Evolutionary conservation across 2,329 filamentous ascomycete genomes (phyloP), one percentile per base, ranked within the genome.

Genomic region (Xylariaceae sp.): DNA sequence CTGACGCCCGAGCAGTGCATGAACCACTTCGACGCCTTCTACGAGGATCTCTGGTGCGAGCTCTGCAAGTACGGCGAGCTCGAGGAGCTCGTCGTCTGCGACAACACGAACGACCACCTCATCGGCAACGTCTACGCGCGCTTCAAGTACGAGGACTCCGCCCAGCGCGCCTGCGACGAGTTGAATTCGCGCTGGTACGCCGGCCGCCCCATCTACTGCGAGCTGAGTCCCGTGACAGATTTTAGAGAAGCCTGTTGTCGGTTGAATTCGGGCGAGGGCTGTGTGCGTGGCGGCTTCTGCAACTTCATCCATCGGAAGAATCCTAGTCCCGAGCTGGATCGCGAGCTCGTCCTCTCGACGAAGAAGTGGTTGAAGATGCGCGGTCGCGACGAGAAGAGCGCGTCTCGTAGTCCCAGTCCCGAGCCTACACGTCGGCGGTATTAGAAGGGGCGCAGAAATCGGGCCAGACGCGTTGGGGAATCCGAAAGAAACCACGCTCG

Each of bases 21-120:
- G 78, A 96, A 96, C 80, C 94, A 99, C 83, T 99, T 99, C 74
- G 94, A 99, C 77, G 94, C 94, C 72, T 99, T 99, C 77, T 99
- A 99, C 82, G 94, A 99, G 80, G 94, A 99, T 75, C 92, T 99
- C 67, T 99, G 94, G 93, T 97, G 93, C 79, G 94, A 99, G 84
- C 90, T 99, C 81, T 97, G 94, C 88, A 92, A 96, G 78, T 99
- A 95, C 75, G 94, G 94, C 67, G 91, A 97, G 78, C 82, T 97
- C 41, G 94, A 99, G 78, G 94, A 99, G 79, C 85, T 99, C 10
- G 94, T 99, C 10, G 93, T 99, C 2, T 99, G 94, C 78, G 94
- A 99, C 79, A 99, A 99, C 77, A 97, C 97, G 78, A 99, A 99
- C 78, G 94, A 99, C 74, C 93, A 99, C 78, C 83, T 99, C 56